Percentiles rank a stretch among this genome's conserved stretches.
Evolutionary conservation across 768 basidiomycete species (phyloP).

Genomic region (Boletus huronensis): DNA sequence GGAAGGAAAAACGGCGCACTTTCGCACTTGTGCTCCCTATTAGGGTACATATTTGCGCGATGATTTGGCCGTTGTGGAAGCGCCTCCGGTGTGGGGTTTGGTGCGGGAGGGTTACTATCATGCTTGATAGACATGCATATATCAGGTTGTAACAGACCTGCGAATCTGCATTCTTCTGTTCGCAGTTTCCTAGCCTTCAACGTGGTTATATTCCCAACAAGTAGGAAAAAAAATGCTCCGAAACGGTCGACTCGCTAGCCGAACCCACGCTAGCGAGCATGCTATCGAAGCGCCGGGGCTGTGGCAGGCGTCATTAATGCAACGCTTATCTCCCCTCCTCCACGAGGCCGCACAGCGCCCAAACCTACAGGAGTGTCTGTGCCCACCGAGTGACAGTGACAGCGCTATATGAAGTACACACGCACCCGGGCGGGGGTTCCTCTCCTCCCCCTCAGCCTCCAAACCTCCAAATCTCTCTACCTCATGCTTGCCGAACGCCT

Average conservation of each 20-base stretch:
- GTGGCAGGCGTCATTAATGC: slow-evolving; percentile 12
- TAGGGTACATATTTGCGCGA: slow-evolving; percentile 4
- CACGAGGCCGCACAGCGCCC: slow-evolving; percentile 11
- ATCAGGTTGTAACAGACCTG: background rate
- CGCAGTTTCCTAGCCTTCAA: too few relatives aligned
- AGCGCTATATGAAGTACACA: slow-evolving; percentile 15
- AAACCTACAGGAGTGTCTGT: background rate
- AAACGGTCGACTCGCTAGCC: background rate
- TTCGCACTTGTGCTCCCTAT: slow-evolving; percentile 26
- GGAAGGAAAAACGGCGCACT: slow-evolving; percentile 33
- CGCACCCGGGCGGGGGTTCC: background rate
- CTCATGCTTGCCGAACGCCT: slow-evolving; percentile 16
- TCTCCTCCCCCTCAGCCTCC: background rate
- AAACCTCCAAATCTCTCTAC: background rate
- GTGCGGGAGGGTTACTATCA: background rate
- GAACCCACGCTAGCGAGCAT: background rate
- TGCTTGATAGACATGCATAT: background rate
- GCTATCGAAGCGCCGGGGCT: slow-evolving; percentile 5
- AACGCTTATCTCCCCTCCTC: slow-evolving; percentile 8
- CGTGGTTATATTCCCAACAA: too few relatives aligned
- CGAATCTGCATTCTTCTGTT: background rate
- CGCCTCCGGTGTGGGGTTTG: background rate
- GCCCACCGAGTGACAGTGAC: slow-evolving; percentile 4
- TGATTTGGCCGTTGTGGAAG: too few relatives aligned
- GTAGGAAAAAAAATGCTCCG: too few relatives aligned